Evolutionary conservation across 139 green algal species (phyloP).

Genomic region (Yamagishiella unicocca): DNA sequence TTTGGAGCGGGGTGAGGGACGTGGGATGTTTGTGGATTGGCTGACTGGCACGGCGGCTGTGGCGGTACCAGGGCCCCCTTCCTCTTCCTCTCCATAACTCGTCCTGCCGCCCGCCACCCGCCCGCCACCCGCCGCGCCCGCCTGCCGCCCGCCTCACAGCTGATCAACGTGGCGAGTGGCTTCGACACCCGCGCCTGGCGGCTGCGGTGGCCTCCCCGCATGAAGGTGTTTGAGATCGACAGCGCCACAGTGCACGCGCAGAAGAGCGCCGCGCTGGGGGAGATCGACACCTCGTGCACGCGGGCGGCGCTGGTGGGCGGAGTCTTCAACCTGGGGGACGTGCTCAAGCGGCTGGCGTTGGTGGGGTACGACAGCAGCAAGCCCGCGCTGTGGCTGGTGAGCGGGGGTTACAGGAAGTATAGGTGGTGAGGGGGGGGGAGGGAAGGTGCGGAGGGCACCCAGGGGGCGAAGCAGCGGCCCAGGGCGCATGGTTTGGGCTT

Average conservation of each 20-base stretch:
- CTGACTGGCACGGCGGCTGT: too few relatives aligned
- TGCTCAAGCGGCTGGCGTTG: constrained; percentile 15
- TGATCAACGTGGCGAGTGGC: constrained; percentile 52
- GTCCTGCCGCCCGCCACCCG: neutral
- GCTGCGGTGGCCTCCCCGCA: constrained; percentile 38
- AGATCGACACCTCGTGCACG: constrained; percentile 11
- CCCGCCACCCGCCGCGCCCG: neutral
- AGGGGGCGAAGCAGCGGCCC: too few relatives aligned
- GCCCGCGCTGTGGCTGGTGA: constrained; percentile 41
- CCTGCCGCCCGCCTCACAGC: neutral
- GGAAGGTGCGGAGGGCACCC: too few relatives aligned
- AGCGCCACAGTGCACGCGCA: constrained; percentile 53
- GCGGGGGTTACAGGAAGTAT: neutral
- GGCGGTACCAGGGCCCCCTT: too few relatives aligned
- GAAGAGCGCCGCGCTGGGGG: constrained; percentile 35
- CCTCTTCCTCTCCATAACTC: too few relatives aligned
- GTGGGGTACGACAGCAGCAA: constrained; percentile 33
- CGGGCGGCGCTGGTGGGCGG: constrained; percentile 37
- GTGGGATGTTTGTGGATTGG: too few relatives aligned
- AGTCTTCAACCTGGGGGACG: constrained; percentile 28
- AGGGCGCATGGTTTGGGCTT: too few relatives aligned
- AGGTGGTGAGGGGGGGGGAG: neutral
- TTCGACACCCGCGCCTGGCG: constrained; percentile 59
- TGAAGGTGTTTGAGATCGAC: constrained; percentile 55
- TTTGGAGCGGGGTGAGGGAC: too few relatives aligned